Conservation (phyloP, 352 stramenopile genomes). For the Globisporangium spiculum region DNA sequence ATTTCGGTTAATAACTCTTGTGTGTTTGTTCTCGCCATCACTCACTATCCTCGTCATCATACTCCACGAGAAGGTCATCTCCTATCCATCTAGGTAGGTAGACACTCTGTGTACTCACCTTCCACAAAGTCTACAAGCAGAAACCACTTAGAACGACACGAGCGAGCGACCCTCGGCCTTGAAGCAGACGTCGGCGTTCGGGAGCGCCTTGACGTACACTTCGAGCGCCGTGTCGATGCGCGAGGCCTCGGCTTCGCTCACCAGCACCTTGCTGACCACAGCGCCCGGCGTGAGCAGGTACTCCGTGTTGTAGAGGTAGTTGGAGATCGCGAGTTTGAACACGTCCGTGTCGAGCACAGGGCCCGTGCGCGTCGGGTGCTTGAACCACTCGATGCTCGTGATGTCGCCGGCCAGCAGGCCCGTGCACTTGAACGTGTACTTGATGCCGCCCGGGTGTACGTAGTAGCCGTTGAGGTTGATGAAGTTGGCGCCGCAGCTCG, state of each 20-base stretch:
- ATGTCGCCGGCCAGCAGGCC: constrained; percentile 17
- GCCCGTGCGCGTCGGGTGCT: constrained; percentile 18
- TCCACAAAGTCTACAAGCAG: too few relatives aligned
- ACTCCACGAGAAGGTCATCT: too few relatives aligned
- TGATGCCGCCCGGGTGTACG: constrained; percentile 38
- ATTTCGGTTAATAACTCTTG: too few relatives aligned
- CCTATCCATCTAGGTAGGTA: too few relatives aligned
- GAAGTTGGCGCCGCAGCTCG: constrained; percentile 26
- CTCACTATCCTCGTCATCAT: too few relatives aligned
- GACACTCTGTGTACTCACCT: too few relatives aligned
- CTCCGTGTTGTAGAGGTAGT: constrained; percentile 22
- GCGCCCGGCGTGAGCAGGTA: constrained; percentile 28
- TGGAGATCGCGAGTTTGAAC: constrained; percentile 16
- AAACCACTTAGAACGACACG: background rate
- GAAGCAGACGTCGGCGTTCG: too few relatives aligned
- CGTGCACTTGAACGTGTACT: constrained; percentile 35
- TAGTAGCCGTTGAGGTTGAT: constrained; percentile 37
- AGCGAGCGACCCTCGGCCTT: constrained; percentile 8
- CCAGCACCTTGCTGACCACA: constrained; percentile 24
- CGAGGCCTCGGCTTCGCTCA: constrained; percentile 58
- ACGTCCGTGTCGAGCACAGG: constrained; percentile 14
- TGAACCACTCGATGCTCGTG: constrained; percentile 38
- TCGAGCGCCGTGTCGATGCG: constrained; percentile 29
- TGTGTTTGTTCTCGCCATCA: too few relatives aligned
- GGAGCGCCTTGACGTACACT: constrained; percentile 5